A percentile compares a stretch with the other conserved stretches of the same genome.
phyloP scores from a whole-genome alignment of 169 alveolate genomes.

The Eimeria zaria region DNA sequence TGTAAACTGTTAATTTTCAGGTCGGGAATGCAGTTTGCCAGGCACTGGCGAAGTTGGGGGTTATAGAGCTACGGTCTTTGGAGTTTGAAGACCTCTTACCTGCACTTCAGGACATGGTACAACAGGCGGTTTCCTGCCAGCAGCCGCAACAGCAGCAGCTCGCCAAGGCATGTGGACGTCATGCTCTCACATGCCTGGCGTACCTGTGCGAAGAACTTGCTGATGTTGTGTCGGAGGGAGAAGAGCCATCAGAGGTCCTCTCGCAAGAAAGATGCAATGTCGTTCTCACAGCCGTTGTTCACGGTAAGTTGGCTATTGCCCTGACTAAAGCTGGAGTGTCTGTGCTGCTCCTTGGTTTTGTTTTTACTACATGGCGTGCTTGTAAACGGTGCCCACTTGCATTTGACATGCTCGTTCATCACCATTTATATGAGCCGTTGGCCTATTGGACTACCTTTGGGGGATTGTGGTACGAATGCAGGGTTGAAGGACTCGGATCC shows the following conservation, averaged over 20 bases:
- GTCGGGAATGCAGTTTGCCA: slow-evolving; percentile 88
- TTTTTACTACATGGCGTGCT: background rate
- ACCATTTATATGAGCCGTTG: background rate
- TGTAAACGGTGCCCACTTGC: too few species aligned
- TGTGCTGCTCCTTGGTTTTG: background rate
- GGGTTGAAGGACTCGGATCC: slow-evolving; percentile 87
- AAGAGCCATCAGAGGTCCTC: slow-evolving; percentile 84
- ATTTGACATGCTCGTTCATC: too few species aligned
- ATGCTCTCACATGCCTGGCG: slow-evolving; percentile 88
- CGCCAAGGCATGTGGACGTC: slow-evolving; percentile 81
- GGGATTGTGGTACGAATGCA: background rate
- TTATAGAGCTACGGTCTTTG: slow-evolving; percentile 87
- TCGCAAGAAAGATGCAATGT: slow-evolving; percentile 87
- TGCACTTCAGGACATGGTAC: slow-evolving; percentile 85
- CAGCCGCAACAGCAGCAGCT: slow-evolving; percentile 81
- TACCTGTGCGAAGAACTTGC: slow-evolving; percentile 89
- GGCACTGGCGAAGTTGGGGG: slow-evolving; percentile 88
- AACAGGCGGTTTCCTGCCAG: slow-evolving; percentile 65
- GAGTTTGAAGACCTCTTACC: slow-evolving; percentile 88
- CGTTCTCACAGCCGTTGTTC: slow-evolving; percentile 89
- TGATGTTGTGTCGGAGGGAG: slow-evolving; percentile 86
- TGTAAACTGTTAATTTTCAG: background rate
- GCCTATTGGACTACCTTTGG: background rate
- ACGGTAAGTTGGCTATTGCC: slow-evolving; percentile 14
- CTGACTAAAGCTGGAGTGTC: background rate